Evolutionary conservation across 306 rosid genomes (phyloP), one percentile per base, ranked within the genome.

Genomic region (Pachyrhizus erosus): DNA sequence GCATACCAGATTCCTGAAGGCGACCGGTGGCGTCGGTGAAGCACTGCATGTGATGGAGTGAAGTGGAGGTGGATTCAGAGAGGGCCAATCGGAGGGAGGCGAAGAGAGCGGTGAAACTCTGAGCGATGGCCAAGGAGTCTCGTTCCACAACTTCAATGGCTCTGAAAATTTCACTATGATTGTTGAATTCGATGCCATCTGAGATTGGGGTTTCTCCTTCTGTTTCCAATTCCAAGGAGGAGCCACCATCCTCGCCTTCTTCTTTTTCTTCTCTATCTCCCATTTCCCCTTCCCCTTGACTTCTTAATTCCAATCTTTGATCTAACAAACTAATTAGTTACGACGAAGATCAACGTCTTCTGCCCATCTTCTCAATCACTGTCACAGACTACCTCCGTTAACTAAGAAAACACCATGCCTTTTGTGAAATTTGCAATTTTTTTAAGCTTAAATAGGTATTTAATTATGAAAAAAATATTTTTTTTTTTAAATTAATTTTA

Each of bases 1-100:
- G 10, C 2, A 14, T 82, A 91, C 98, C 93, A 15, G 97, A 93
- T 90, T 96, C 97, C 72, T 96, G 99, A 87, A 93, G 97, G 77
- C 90, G 92, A 81, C 96, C 98, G 52, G 97, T 87, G 1, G 98
- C 98, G 23, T 96, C 96, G 68, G 83, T 61, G 69, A 96, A 96
- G 76, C 97, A 96, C 11, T 86, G 88, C 87, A 96, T 88, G 77
- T 96, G 98, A 79, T 91, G 91, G 39, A 93, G 89, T 2, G 99
- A 90, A 84, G 89, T 91, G 60, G 88, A 14, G 17, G 97, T 93
- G 20, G 88, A 20, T 29, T 90, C 85, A 34, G 96, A 91, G 83
- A 95, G 97, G 13, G 94, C 87, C 37, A 84, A 39, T 6, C 97
- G 94, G 69, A 95, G 96, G 23, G 97, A 92, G 31, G 88, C 89